Base-by-base conservation (phyloP, 768 basidiomycete genomes). In the Suillus ampliporus region DNA sequence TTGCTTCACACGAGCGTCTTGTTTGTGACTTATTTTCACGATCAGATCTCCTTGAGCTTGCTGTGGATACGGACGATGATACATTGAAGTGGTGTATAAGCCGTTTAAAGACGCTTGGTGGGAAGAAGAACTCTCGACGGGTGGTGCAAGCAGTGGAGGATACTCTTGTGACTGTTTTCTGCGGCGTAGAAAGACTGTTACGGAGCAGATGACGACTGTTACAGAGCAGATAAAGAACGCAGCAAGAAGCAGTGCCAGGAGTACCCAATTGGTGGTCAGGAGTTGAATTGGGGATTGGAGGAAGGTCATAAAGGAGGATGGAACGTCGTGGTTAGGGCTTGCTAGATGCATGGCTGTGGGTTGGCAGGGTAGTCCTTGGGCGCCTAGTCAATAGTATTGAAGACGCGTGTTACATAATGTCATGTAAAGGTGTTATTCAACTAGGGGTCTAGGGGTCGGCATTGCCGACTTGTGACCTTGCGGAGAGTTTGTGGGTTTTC, bases 1-100 rank as follows among this genome's bases (percentile, higher is more conserved):
- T 60, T 86, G 84, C 62, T 76, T 80, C 28, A 64, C 72, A 41
- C 57, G 54, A 37, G 56, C 26, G 17, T 63, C 17, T n/a, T 68
- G 72, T 17, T 47, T 59, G 37, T 72, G 61, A 19, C 46, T 44
- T 35, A 53, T 34, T 44, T 40, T 41, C 11, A 35, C 47, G 35
- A 48, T 48, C 13, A 54, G 57, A 17, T 67, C 60, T 19, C 40
- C 58, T 54, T 58, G 38, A 31, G 47, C 10, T 26, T 65, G 46
- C 19, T 57, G 64, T 48, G 50, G 15, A 10, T 56, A 59, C 7
- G 65, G 63, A 21, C 38, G 67, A 21, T 67, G 63, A n/a, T 50
- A 21, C 60, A 68, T 48, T 17, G 71, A 64, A 40, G 68, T 70
- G 69, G 72, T 74, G 1, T 64, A 19, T 17, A 46, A 41, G 37